These are phyloP conservation scores for Hordeum marinum DNA, from an alignment of 176 grass and related monocot species.

Conservation along the genomic window DNA sequence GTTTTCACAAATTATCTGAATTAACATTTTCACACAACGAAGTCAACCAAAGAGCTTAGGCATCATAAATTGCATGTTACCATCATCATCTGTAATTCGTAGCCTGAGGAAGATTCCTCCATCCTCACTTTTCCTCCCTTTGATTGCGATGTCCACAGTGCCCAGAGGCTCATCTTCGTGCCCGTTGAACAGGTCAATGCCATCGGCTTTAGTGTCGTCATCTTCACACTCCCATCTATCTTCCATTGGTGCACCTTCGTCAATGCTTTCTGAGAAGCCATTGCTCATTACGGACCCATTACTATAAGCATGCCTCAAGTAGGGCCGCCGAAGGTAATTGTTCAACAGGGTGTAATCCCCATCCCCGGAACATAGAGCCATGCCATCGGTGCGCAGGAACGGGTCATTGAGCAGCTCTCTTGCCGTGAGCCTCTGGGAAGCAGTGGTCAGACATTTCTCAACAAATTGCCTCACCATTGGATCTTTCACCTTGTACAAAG, in stretches of 20 bases:
- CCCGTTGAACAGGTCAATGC: slow-evolving; percentile 69
- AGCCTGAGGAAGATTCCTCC: slow-evolving; percentile 72
- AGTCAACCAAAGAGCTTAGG: slow-evolving; percentile 8
- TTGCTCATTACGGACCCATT: slow-evolving; percentile 51
- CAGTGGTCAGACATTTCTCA: slow-evolving; percentile 65
- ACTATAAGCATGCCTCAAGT: slow-evolving; percentile 35
- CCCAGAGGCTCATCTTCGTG: slow-evolving; percentile 63
- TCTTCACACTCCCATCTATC: slow-evolving; percentile 53
- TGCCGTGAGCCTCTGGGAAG: slow-evolving; percentile 54
- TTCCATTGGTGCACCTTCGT: slow-evolving; percentile 40
- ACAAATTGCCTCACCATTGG: slow-evolving; percentile 67
- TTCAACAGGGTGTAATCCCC: slow-evolving; percentile 21
- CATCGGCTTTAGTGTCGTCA: slow-evolving; percentile 45
- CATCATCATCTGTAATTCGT: slow-evolving; percentile 70
- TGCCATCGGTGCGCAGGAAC: slow-evolving; percentile 57
- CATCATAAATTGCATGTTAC: slow-evolving; percentile 38
- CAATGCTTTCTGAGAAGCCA: slow-evolving; percentile 36
- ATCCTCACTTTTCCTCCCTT: slow-evolving; percentile 75
- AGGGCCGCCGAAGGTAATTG: slow-evolving; percentile 32
- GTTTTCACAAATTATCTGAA: not conserved
- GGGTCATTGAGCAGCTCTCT: slow-evolving; percentile 77
- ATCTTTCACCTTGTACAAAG: slow-evolving; percentile 71
- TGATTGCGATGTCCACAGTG: slow-evolving; percentile 78
- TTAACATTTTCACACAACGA: not conserved
- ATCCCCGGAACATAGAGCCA: slow-evolving; percentile 12